These are phyloP conservation scores for Leonotis leonurus DNA, from an alignment of 257 asterid genomes.

Conservation along the genomic window DNA sequence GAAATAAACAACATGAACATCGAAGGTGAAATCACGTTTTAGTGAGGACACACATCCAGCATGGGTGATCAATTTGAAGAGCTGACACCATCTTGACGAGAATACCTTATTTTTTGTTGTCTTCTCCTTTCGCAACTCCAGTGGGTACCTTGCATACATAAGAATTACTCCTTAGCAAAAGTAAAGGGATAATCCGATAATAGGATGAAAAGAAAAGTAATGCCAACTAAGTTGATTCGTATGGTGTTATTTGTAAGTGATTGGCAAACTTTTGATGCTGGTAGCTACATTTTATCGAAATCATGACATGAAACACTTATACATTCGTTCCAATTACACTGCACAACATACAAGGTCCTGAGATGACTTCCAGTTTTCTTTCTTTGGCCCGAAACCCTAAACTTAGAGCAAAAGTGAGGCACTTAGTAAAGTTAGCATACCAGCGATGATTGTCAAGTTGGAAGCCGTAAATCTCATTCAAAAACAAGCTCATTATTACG, in stretches of 20 bases:
- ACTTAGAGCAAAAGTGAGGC: neutral
- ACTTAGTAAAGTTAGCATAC: constrained; percentile 32
- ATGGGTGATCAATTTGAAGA: constrained; percentile 8
- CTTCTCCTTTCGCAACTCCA: constrained; percentile 94
- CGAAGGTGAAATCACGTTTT: neutral
- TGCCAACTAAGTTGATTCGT: neutral
- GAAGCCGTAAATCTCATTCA: constrained; percentile 94
- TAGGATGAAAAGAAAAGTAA: neutral
- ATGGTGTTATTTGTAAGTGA: neutral
- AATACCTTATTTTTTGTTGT: constrained; percentile 76
- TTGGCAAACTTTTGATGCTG: neutral
- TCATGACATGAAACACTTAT: neutral
- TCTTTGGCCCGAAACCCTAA: no score
- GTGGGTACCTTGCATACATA: constrained; percentile 64
- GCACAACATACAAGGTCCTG: neutral
- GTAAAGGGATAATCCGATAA: constrained; percentile 1
- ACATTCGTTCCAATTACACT: neutral
- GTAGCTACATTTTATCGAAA: neutral
- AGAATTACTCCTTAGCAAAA: constrained; percentile 10
- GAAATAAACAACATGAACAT: neutral
- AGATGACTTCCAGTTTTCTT: no score
- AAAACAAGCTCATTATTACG: constrained; percentile 91
- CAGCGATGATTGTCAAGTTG: constrained; percentile 92
- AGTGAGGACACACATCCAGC: neutral
- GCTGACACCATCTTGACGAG: neutral